Evolutionary conservation across 495 filamentous ascomycete genomes (phyloP).

Genomic region (Apiosordaria backusii): DNA sequence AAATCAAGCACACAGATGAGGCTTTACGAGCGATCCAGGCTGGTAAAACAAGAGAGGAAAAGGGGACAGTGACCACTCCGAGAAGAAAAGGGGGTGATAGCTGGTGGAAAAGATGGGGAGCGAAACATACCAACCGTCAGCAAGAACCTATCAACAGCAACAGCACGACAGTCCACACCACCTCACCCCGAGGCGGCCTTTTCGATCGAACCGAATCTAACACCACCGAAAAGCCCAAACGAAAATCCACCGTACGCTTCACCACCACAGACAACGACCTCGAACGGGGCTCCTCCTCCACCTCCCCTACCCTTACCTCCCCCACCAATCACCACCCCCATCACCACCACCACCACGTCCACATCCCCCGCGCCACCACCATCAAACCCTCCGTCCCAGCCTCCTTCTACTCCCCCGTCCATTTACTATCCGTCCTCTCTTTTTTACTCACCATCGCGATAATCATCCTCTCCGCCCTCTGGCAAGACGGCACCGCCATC

Average conservation of each 20-base stretch:
- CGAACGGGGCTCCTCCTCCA: not conserved
- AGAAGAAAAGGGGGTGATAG: not conserved
- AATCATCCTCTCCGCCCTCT: constrained; percentile 30
- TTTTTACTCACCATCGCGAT: constrained; percentile 48
- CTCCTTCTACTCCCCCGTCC: constrained; percentile 45
- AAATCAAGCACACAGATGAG: constrained; percentile 39
- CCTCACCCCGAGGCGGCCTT: not conserved
- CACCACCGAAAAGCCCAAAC: constrained; percentile 3
- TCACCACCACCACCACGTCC: constrained; percentile 29
- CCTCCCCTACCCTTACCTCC: not conserved
- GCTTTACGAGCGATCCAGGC: not conserved
- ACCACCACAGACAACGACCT: not conserved
- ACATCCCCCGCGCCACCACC: constrained; percentile 25
- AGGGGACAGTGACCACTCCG: not conserved
- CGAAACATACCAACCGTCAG: not conserved
- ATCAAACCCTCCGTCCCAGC: constrained; percentile 38
- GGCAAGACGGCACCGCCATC: constrained; percentile 53
- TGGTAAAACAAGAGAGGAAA: not conserved
- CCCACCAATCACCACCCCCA: not conserved
- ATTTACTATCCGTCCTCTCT: constrained; percentile 50
- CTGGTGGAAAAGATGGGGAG: not conserved
- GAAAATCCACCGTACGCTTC: not conserved
- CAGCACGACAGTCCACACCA: not conserved
- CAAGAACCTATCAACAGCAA: not conserved
- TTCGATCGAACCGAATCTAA: not conserved